Percentiles rank a stretch among this genome's conserved stretches.
These are phyloP conservation scores for Zymoseptoria tritici DNA, from an alignment of 2,329 filamentous ascomycete genomes.

Conservation along the genomic window DNA sequence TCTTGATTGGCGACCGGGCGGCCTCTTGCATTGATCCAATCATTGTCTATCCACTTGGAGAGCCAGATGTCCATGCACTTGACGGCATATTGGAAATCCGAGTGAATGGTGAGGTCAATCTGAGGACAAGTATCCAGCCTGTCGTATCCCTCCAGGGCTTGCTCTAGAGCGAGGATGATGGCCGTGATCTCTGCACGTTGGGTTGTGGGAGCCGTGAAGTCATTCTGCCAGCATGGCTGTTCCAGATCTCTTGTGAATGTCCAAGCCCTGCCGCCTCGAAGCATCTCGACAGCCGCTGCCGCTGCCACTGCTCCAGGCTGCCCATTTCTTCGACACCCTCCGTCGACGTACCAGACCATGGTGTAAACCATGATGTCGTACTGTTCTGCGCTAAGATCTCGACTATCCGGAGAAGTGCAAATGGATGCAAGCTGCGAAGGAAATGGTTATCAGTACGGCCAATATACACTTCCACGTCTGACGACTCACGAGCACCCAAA, in stretches of 20 bases:
- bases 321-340: conserved; percentile 10
- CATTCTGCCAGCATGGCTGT: neutral
- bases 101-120: conserved; percentile 3
- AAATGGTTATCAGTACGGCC: too few species aligned
- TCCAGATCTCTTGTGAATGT: neutral
- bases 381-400: too few species aligned
- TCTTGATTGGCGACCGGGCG: conserved; percentile 4
- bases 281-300: conserved; percentile 3
- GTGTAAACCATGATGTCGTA: neutral
- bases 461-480: too few species aligned
- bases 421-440: too few species aligned
- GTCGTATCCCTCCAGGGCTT: neutral
- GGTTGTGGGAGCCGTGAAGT: conserved; percentile 2
- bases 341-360: conserved; percentile 9
- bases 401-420: too few species aligned
- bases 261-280: neutral
- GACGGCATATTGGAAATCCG: conserved; percentile 8
- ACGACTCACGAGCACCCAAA: too few species aligned
- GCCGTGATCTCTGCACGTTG: conserved; percentile 12
- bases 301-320: conserved; percentile 2
- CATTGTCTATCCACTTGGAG: conserved; percentile 5
- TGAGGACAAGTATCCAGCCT: neutral
- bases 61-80: conserved; percentile 9
- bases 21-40: conserved; percentile 5
- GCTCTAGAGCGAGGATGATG: conserved; percentile 5